These are phyloP conservation scores for Rugonectria rugulosa DNA, from an alignment of 2,329 filamentous ascomycete genomes.

Conservation along the genomic window DNA sequence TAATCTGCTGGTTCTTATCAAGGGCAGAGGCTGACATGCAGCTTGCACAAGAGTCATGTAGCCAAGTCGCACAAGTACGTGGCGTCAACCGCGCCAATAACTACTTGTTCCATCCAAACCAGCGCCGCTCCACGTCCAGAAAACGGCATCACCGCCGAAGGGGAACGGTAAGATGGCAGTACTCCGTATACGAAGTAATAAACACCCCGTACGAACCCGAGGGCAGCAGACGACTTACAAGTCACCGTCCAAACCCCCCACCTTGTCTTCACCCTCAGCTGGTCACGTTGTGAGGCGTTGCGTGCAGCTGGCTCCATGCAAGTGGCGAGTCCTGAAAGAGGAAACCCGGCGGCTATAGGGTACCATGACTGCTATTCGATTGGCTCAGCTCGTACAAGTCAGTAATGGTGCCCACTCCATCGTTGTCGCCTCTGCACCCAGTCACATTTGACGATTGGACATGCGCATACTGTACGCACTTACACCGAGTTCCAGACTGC, in stretches of 20 bases:
- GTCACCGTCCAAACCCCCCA: no score
- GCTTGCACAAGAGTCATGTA: neutral
- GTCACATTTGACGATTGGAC: neutral
- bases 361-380: neutral
- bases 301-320: neutral
- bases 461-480: no score
- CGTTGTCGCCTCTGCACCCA: no score
- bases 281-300: neutral
- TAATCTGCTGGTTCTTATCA: no score
- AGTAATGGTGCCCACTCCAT: no score
- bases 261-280: no score
- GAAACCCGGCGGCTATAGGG: slow-evolving; percentile 17
- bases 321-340: neutral
- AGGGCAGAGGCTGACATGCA: neutral
- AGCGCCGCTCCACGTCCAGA: neutral
- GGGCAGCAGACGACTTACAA: no score
- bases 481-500: no score
- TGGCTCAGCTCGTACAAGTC: neutral
- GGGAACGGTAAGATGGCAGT: no score
- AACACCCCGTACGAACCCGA: no score
- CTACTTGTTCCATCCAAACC: neutral
- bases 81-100: slow-evolving; percentile 24
- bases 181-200: no score
- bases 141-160: neutral
- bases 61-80: slow-evolving; percentile 24